Conservation (phyloP, 345 rosid species). For the Tarenaya hassleriana region DNA sequence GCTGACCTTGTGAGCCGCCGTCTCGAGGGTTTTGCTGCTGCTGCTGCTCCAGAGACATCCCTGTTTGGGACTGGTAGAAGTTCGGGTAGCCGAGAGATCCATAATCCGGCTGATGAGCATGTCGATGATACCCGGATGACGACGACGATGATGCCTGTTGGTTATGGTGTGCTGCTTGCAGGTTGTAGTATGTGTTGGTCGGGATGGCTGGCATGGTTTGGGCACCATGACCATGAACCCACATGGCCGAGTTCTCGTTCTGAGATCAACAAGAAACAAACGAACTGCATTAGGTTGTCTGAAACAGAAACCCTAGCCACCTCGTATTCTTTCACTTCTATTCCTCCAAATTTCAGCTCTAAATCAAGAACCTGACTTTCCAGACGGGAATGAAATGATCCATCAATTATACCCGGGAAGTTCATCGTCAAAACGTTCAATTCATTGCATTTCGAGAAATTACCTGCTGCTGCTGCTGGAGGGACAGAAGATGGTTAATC, state of each 20-base stretch:
- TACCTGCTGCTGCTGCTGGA: constrained; percentile 45
- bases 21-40: constrained; percentile 93
- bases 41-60: constrained; percentile 89
- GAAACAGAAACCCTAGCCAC: no score
- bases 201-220: constrained; percentile 70
- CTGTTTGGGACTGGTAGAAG: constrained; percentile 71
- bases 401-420: no score
- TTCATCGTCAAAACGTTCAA: no score
- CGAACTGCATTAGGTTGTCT: no score
- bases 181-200: constrained; percentile 67
- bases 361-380: no score
- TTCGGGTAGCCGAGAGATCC: constrained; percentile 79
- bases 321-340: no score
- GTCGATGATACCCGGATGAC: constrained; percentile 76
- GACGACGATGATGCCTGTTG: constrained; percentile 70
- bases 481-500: constrained; percentile 56
- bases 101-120: constrained; percentile 72
- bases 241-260: constrained; percentile 84
- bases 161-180: constrained; percentile 86
- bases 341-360: no score
- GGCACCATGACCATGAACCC: constrained; percentile 87
- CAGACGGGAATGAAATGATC: no score
- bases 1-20: constrained; percentile 71
- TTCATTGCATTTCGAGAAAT: no score
- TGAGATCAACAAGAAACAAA: no score